Percentiles rank a stretch among this genome's conserved stretches.
These are phyloP conservation scores for Cladosporium sphaerospermum DNA, from an alignment of 2,329 filamentous ascomycete species.

Conservation along the genomic window DNA sequence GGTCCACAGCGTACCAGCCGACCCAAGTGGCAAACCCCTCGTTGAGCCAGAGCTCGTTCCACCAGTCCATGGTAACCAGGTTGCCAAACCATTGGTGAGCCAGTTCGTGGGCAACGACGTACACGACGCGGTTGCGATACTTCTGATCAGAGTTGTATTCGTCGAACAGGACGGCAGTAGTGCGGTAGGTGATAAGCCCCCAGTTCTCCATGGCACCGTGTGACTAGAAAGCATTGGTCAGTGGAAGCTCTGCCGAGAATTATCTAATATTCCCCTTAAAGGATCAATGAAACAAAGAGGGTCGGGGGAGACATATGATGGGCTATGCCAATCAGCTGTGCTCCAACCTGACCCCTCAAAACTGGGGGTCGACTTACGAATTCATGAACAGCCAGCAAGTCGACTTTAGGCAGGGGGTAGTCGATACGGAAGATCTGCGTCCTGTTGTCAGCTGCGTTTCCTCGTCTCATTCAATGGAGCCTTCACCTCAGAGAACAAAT, in stretches of 20 bases:
- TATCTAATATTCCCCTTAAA: background rate
- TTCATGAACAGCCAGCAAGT: conserved; percentile 85
- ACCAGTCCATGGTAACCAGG: conserved; percentile 95
- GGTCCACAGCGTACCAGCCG: conserved; percentile 85
- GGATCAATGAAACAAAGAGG: background rate
- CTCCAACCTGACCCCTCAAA: background rate
- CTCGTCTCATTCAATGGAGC: background rate
- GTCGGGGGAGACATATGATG: conserved; percentile 35
- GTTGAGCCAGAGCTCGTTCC: conserved; percentile 70
- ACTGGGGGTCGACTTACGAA: conserved; percentile 55
- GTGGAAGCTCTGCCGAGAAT: conserved; percentile 16
- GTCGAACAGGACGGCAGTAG: conserved; percentile 93
- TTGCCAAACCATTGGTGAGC: conserved; percentile 89
- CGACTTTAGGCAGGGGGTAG: conserved; percentile 87
- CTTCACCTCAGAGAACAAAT: conserved; percentile 79
- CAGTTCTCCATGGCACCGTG: conserved; percentile 90
- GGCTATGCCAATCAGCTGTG: conserved; percentile 28
- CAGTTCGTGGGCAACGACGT: conserved; percentile 96
- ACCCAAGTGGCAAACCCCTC: conserved; percentile 99
- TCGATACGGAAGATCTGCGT: conserved; percentile 73
- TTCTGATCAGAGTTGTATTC: conserved; percentile 82
- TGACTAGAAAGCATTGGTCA: conserved; percentile 45
- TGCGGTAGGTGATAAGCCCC: conserved; percentile 87
- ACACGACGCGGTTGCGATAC: conserved; percentile 90
- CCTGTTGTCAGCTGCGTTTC: conserved; percentile 3